These are phyloP conservation scores for Penicillium sumatraense DNA, from an alignment of 2,329 filamentous ascomycete genomes.

Conservation along the genomic window DNA sequence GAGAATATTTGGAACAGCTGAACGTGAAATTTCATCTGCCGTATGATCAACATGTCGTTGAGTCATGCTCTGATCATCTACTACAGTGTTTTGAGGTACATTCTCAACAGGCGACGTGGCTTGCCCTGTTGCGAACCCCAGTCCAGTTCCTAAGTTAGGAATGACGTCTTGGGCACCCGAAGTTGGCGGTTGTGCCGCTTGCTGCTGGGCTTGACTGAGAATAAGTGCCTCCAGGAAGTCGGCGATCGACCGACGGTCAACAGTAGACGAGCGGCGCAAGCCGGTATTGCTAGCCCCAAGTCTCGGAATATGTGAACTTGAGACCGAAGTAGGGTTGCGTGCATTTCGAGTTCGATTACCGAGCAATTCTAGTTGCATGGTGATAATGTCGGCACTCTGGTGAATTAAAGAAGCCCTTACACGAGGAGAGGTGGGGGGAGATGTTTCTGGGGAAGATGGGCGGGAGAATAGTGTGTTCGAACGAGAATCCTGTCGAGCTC, in stretches of 20 bases:
- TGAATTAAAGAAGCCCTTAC: slow-evolving; percentile 49
- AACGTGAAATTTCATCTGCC: slow-evolving; percentile 11
- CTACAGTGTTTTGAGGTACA: slow-evolving; percentile 7
- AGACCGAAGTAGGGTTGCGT: slow-evolving; percentile 17
- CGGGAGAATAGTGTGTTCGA: slow-evolving; percentile 47
- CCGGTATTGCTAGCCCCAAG: slow-evolving; percentile 17
- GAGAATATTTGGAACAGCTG: slow-evolving; percentile 29
- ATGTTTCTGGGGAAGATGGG: slow-evolving; percentile 45
- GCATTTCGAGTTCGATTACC: slow-evolving; percentile 35
- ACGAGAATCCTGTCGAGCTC: slow-evolving; percentile 36
- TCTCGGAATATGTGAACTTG: slow-evolving; percentile 18
- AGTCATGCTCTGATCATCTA: slow-evolving; percentile 10
- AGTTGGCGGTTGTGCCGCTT: slow-evolving; percentile 17
- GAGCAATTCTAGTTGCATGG: slow-evolving; percentile 49
- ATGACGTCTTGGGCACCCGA: slow-evolving; percentile 28
- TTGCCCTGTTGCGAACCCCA: slow-evolving; percentile 21
- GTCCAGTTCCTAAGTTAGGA: slow-evolving; percentile 26
- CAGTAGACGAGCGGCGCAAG: slow-evolving; percentile 15
- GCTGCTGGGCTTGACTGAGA: slow-evolving; percentile 32
- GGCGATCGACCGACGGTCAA: slow-evolving; percentile 35
- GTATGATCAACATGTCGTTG: slow-evolving; percentile 9
- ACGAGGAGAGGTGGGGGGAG: slow-evolving; percentile 46
- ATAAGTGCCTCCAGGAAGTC: slow-evolving; percentile 43
- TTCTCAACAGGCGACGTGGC: slow-evolving; percentile 7
- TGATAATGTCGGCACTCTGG: slow-evolving; percentile 49